Percentiles rank a stretch among this genome's conserved stretches.
Conservation (phyloP, 345 rosid species). For the Euclidium syriacum region DNA sequence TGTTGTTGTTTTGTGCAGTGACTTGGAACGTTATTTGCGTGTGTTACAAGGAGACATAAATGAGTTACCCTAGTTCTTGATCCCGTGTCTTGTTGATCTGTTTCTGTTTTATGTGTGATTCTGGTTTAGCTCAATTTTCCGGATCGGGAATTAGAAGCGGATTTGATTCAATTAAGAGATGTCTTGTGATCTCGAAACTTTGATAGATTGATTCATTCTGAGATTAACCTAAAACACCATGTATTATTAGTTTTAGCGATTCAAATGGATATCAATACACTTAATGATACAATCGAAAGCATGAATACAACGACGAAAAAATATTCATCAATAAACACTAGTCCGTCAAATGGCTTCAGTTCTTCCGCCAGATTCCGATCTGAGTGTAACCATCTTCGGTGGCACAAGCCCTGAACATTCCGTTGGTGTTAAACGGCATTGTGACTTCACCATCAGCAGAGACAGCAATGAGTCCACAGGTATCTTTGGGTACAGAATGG, state of each 20-base stretch:
- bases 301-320: too few species aligned
- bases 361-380: slow-evolving; percentile 59
- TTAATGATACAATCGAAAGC: too few species aligned
- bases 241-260: too few species aligned
- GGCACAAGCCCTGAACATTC: slow-evolving; percentile 97
- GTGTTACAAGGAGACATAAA: background rate
- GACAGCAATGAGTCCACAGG: slow-evolving; percentile 77
- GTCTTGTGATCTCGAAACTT: too few species aligned
- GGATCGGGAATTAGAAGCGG: too few species aligned
- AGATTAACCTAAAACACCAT: too few species aligned
- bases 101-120: background rate
- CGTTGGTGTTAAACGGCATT: slow-evolving; percentile 73
- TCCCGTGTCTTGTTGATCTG: background rate
- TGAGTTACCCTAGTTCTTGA: too few species aligned
- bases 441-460: slow-evolving; percentile 85
- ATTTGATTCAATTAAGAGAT: too few species aligned
- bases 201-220: too few species aligned
- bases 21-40: slow-evolving; percentile 70
- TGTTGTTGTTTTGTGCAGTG: slow-evolving; percentile 40
- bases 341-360: slow-evolving; percentile 13
- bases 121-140: too few species aligned
- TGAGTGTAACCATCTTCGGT: slow-evolving; percentile 76
- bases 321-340: too few species aligned
- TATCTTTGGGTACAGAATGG: slow-evolving; percentile 51
- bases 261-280: too few species aligned